Evolutionary conservation across 768 basidiomycete genomes (phyloP).

Genomic region (Hypsizygus marmoreus): DNA sequence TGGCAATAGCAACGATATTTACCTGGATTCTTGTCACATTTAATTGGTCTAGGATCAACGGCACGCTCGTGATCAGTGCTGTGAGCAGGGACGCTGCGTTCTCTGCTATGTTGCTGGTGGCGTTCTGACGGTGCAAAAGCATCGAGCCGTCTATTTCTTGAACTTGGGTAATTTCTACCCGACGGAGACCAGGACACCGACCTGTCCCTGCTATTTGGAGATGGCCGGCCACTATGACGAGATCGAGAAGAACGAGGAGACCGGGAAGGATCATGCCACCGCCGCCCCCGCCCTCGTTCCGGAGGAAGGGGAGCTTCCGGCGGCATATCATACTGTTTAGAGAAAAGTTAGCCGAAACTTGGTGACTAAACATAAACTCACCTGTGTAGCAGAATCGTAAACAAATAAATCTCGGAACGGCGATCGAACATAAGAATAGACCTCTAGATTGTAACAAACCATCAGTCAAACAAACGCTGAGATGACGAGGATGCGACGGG

Average conservation of each 20-base stretch:
- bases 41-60: too few relatives aligned
- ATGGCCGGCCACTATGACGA: not conserved
- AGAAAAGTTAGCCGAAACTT: conserved; percentile 11
- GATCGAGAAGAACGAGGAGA: conserved; percentile 20
- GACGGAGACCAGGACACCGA: conserved; percentile 38
- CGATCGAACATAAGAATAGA: conserved; percentile 87
- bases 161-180: conserved; percentile 28
- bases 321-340: conserved; percentile 59
- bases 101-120: not conserved
- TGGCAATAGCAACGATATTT: too few relatives aligned
- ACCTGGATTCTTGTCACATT: too few relatives aligned
- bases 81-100: too few relatives aligned
- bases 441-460: conserved; percentile 48
- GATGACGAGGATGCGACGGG: not conserved
- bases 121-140: not conserved
- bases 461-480: not conserved
- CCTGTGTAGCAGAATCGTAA: conserved; percentile 85
- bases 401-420: conserved; percentile 82
- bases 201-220: conserved; percentile 16
- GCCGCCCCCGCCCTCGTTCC: conserved; percentile 27
- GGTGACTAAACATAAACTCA: conserved; percentile 29
- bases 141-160: conserved; percentile 1
- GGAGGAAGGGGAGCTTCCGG: conserved; percentile 40
- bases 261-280: conserved; percentile 26
- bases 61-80: too few relatives aligned